Conservation (phyloP, 202 grass and related monocot species). For the Brachypodium distachyon region DNA sequence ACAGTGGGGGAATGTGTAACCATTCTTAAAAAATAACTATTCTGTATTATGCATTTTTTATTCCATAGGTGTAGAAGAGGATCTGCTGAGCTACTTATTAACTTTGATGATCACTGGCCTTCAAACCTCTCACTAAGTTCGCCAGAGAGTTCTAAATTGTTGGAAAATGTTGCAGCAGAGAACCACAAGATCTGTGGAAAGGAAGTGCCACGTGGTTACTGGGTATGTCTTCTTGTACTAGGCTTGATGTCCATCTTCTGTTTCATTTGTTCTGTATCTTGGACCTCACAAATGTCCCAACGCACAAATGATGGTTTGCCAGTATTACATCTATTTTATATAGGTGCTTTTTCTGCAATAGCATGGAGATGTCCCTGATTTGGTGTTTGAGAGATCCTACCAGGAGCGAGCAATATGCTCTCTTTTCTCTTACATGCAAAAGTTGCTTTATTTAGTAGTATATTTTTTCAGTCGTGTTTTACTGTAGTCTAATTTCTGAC, state of each 20-base stretch:
- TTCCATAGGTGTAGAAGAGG: constrained; percentile 74
- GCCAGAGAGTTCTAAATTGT: constrained; percentile 37
- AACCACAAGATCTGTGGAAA: constrained; percentile 65
- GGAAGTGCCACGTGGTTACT: constrained; percentile 82
- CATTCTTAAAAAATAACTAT: not conserved
- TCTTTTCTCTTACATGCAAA: not conserved
- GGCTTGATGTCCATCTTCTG: not conserved
- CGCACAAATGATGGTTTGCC: not conserved
- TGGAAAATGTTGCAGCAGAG: constrained; percentile 38
- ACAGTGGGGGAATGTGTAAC: too few species aligned
- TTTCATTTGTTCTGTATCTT: not conserved
- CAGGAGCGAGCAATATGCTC: not conserved
- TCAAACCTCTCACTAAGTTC: constrained; percentile 50
- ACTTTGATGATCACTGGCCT: constrained; percentile 92
- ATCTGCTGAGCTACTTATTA: constrained; percentile 79
- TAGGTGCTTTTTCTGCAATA: not conserved
- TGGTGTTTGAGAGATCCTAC: not conserved
- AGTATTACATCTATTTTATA: too few species aligned
- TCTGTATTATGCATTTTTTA: not conserved
- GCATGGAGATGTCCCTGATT: not conserved
- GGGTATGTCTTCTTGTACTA: constrained; percentile 47
- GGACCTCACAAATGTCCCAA: not conserved
- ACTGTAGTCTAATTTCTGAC: not conserved
- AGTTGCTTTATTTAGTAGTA: not conserved
- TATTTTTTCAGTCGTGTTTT: not conserved